These are phyloP conservation scores for Pythium rishiriense DNA, from an alignment of 352 stramenopile species.

Conservation along the genomic window DNA sequence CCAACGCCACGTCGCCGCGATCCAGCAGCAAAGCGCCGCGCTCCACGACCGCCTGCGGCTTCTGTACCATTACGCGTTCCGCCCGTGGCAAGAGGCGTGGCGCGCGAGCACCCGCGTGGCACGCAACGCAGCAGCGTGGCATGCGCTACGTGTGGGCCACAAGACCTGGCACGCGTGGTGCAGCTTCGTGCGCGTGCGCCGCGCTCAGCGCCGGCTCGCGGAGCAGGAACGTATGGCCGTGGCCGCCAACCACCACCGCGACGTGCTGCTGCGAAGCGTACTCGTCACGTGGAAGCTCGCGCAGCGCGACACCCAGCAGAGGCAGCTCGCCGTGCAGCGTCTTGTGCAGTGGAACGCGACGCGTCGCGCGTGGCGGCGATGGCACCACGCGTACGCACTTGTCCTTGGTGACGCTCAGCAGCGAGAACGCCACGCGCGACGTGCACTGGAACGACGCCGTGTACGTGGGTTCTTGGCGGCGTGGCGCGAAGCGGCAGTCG, in stretches of 20 bases:
- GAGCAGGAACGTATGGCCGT: slow-evolving; percentile 29
- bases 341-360: slow-evolving; percentile 39
- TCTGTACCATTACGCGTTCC: slow-evolving; percentile 49
- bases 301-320: slow-evolving; percentile 16
- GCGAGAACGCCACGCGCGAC: slow-evolving; percentile 4
- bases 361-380: slow-evolving; percentile 19
- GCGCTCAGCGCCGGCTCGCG: slow-evolving; percentile 20
- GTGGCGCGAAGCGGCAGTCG: slow-evolving; percentile 35
- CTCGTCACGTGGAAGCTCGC: slow-evolving; percentile 22
- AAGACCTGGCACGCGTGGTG: slow-evolving; percentile 43
- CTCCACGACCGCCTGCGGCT: slow-evolving; percentile 43
- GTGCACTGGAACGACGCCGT: slow-evolving; percentile 11
- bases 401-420: background rate
- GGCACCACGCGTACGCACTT: slow-evolving; percentile 13
- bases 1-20: slow-evolving; percentile 31
- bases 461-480: slow-evolving; percentile 30
- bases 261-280: slow-evolving; percentile 17
- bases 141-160: slow-evolving; percentile 43
- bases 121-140: slow-evolving; percentile 41
- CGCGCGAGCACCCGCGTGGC: slow-evolving; percentile 30
- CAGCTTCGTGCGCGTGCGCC: slow-evolving; percentile 31
- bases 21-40: slow-evolving; percentile 29
- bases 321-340: slow-evolving; percentile 30
- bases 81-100: slow-evolving; percentile 43
- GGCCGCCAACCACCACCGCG: slow-evolving; percentile 24